phyloP scores from a whole-genome alignment of 768 basidiomycete species.

The Pholiota conissans region DNA sequence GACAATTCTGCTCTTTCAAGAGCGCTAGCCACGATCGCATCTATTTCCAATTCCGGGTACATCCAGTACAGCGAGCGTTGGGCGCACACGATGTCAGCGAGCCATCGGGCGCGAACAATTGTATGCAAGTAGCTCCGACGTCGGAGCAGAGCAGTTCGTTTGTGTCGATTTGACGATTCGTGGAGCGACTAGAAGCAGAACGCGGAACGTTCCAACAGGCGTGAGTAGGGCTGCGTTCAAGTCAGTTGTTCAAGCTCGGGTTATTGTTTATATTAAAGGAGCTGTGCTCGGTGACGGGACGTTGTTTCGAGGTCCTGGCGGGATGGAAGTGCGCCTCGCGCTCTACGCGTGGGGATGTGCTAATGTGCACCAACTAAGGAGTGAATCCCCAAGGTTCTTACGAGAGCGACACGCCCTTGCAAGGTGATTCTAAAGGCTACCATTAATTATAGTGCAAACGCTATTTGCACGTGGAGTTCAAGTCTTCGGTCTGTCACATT shows the following conservation, averaged over 20 bases:
- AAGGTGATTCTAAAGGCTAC: not conserved
- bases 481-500: not conserved
- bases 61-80: not conserved
- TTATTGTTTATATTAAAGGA: not conserved
- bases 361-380: too few relatives aligned
- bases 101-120: not conserved
- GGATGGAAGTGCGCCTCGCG: not conserved
- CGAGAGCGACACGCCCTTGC: not conserved
- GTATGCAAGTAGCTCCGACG: not conserved
- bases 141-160: not conserved
- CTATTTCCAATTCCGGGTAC: not conserved
- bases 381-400: not conserved
- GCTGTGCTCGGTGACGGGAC: not conserved
- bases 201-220: not conserved
- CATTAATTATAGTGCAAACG: not conserved
- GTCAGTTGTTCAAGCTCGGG: not conserved
- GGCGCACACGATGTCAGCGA: not conserved
- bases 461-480: not conserved
- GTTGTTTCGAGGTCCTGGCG: conserved; percentile 1
- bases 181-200: not conserved
- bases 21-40: not conserved
- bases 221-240: not conserved
- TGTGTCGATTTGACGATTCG: not conserved
- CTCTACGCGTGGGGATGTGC: not conserved
- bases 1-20: too few relatives aligned